Base-by-base conservation (phyloP, 345 rosid genomes). In the Litchi chinensis region DNA sequence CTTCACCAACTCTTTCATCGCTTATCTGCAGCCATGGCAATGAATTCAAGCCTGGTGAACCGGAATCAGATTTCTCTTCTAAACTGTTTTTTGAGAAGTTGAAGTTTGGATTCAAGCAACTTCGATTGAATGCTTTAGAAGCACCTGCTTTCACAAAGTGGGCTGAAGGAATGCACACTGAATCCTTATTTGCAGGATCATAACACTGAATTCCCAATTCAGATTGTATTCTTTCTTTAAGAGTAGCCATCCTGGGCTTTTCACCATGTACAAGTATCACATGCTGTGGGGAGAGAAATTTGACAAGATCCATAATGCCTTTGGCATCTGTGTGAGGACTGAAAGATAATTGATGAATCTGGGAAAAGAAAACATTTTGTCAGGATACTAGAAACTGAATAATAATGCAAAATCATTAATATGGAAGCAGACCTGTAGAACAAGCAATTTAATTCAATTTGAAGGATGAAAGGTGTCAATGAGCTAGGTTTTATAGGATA, bases 311-410 rank as follows among this genome's bases (percentile, higher is more conserved):
- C 98, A 96, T 93, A 60, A 93, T 96, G 75, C 98, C 97, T 85
- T 94, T 94, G 28, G 92, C 88, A 80, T 96, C 99, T 22, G 98
- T 93, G 82, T 94, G 99, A 68, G 98, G 92, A 86, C 97, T 94
- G 87, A 96, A 96, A 65, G 98, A 89, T 80, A 94, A 82, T 81
- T 96, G 97, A 82, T 92, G 98, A 82, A 94, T 90, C 99, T 96
- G 85, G 79, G 32, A 81, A 75, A 0, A 71, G 18, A 83, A 80
- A 48, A 70, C 16, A 43, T 2, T n/a, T 10, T 26, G 19, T 73
- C 43, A 82, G 21, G 66, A 63, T 54, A 15, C 50, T 26, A 62
- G 59, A 10, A 37, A 60, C 40, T 12, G 57, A 75, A 41, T 69
- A 79, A 8, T 39, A n/a, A 70, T 18, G n/a, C 21, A 76, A 65